Evolutionary conservation across 257 asterid species (phyloP), one percentile per base, ranked within the genome.

Genomic region (Scutellaria galericulata): DNA sequence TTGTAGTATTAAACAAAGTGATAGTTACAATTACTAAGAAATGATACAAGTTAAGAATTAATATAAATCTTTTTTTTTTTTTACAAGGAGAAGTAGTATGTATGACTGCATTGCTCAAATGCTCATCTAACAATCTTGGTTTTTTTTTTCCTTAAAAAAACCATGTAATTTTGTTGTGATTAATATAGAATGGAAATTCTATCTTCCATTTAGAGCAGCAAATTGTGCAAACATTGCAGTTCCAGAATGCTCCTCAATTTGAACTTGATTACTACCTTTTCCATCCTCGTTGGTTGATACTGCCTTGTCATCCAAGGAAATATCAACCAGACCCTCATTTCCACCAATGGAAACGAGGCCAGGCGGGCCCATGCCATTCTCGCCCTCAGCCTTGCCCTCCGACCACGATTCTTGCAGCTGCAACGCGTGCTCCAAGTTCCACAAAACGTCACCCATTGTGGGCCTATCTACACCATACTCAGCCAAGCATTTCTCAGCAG

Each of bases 391-490:
- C 22, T 86, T 73, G 10, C 79, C 86, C 62, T 50, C 55, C 2
- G 64, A 15, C 18, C 87, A 84, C 0, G 84, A 58, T 60, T 95
- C 97, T 61, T 95, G 99, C 65, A 95, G 70, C 78, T 95, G 99
- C 83, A 95, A 56, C 7, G 99, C 94, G 10, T 82, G 78, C 69
- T 95, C 99, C 60, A 92, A 66, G 60, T 92, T 90, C 98, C 99
- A 95, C 75, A 95, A 31, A 31, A 95, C 97, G 35, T 92, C 99
- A 6, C 99, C 98, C 99, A 95, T 95, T 0, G 89, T 86, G 0
- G 99, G 99, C 78, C 99, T 70, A 22, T 95, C 99, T 2, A 86
- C 86, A 0, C 98, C 97, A n/a, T 88, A 88, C 70, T 95, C 99
- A 0, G 96, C 84, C 79, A 95, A 79, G 41, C 99, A 95, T 62